Conservation (phyloP, 352 stramenopile species). For the Porosira glacialis region DNA sequence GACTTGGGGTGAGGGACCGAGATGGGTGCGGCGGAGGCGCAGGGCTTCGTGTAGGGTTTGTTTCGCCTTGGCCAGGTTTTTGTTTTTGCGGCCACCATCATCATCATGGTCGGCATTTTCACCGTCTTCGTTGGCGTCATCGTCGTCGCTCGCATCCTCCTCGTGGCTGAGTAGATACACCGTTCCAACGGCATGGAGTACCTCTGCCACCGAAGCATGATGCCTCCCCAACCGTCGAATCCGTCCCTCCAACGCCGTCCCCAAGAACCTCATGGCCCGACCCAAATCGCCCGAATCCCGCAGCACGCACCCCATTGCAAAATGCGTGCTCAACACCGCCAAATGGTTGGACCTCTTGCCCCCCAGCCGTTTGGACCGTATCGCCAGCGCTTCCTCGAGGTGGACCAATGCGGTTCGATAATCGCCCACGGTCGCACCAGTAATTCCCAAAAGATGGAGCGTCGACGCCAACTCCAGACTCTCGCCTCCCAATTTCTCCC, state of each 20-base stretch:
- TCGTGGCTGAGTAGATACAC: slow-evolving; percentile 49
- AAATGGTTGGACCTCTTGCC: slow-evolving; percentile 34
- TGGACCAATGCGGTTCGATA: slow-evolving; percentile 57
- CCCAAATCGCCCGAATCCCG: slow-evolving; percentile 37
- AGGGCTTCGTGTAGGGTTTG: too few relatives aligned
- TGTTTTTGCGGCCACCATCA: too few relatives aligned
- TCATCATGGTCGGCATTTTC: too few relatives aligned
- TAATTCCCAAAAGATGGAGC: slow-evolving; percentile 46
- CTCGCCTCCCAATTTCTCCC: slow-evolving; percentile 28
- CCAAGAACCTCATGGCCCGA: slow-evolving; percentile 46
- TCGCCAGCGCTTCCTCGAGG: slow-evolving; percentile 36
- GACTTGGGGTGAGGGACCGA: slow-evolving; percentile 54
- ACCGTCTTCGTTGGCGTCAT: too few relatives aligned
- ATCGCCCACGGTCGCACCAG: slow-evolving; percentile 51
- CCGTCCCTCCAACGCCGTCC: slow-evolving; percentile 24
- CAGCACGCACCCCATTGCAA: slow-evolving; percentile 37
- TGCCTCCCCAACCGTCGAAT: slow-evolving; percentile 29
- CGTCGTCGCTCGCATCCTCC: too few relatives aligned
- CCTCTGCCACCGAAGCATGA: slow-evolving; percentile 35
- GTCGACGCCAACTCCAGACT: slow-evolving; percentile 25
- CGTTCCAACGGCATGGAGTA: slow-evolving; percentile 59
- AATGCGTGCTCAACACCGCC: slow-evolving; percentile 37
- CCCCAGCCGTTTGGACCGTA: slow-evolving; percentile 24
- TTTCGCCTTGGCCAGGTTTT: too few relatives aligned
- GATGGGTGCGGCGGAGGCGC: slow-evolving; percentile 33